phyloP scores from a whole-genome alignment of 129 eudicot genomes.

The Artemisia tridentata region DNA sequence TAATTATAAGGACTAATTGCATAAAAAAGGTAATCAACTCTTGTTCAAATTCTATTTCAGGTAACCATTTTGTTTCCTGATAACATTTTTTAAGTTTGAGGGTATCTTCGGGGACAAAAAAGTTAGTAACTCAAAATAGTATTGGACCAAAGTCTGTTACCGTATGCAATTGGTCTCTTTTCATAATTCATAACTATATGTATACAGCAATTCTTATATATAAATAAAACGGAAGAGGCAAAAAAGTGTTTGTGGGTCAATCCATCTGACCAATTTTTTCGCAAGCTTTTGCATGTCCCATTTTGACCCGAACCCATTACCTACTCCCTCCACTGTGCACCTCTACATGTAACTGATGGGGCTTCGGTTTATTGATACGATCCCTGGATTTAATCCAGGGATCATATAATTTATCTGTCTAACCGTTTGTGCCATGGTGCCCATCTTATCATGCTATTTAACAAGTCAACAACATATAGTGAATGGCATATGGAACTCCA shows the following conservation, averaged over 20 bases:
- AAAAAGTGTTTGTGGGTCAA: background rate
- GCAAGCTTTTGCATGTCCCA: background rate
- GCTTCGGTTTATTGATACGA: too few species aligned
- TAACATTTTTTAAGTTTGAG: background rate
- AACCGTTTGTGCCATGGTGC: background rate
- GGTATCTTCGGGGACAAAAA: background rate
- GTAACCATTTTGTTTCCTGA: background rate
- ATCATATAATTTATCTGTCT: too few species aligned
- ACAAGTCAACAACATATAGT: background rate
- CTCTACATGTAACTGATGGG: background rate
- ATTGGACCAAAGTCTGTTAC: background rate
- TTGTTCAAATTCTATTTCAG: background rate
- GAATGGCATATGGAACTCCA: conserved; percentile 5
- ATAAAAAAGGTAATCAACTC: conserved; percentile 2
- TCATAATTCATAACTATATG: background rate
- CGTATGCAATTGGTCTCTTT: background rate
- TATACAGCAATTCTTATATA: background rate
- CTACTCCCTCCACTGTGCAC: background rate
- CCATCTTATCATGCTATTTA: conserved; percentile 9
- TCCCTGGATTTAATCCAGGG: too few species aligned
- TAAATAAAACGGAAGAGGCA: background rate
- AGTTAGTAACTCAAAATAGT: conserved; percentile 11
- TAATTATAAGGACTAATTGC: background rate
- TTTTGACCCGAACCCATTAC: background rate
- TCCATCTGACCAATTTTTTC: background rate